Evolutionary conservation across 2,329 filamentous ascomycete genomes (phyloP), one percentile per base, ranked within the genome.

Genomic region (Paramyrothecium roridum): DNA sequence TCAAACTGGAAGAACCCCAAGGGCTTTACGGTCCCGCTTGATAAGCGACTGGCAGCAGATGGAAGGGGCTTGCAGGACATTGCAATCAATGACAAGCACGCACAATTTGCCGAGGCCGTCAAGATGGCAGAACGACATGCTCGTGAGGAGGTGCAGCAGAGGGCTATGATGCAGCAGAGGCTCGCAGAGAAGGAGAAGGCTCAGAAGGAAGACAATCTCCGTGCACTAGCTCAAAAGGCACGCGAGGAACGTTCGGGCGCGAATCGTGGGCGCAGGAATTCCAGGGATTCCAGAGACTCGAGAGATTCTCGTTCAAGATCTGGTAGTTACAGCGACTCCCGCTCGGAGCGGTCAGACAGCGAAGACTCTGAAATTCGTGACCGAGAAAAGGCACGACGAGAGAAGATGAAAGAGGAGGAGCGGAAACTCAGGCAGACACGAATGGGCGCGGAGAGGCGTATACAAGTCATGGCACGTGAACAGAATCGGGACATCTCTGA

Each of bases 1-100:
- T 96, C 91, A 20, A 98, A 98, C 73, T 99, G 95, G 95, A 99
- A 99, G 83, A 99, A 99, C 71, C 91, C 93, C 1, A 98, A 98
- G 77, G 95, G 95, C 65, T 99, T 96, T 69, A 99, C 95, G 0
- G 91, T 99, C 1, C 91, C 95, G 0, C 74, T 99, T 52, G 95
- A 99, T 72, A 99, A 99, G 78, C 88, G 95, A 68, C 76, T 99
- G 63, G 95, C 95, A 19, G 93, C 95, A 10, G 93, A 98, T 71
- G 95, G 95, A 13, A 84, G 95, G 65, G 91, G 91, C 1, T 71
- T 99, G 59, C 92, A 97, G 71, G 95, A 99, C 69, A 86, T 96
- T 46, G 89, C 91, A 8, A 98, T 99, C 75, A 98, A 96, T 74
- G 95, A 99, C 79, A 98, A 97, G 70, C 98, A 99, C 69, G 93